Percentiles rank a stretch among this genome's conserved stretches.
phyloP scores from a whole-genome alignment of 2,329 filamentous ascomycete genomes.

The Botrytis pseudocinerea region DNA sequence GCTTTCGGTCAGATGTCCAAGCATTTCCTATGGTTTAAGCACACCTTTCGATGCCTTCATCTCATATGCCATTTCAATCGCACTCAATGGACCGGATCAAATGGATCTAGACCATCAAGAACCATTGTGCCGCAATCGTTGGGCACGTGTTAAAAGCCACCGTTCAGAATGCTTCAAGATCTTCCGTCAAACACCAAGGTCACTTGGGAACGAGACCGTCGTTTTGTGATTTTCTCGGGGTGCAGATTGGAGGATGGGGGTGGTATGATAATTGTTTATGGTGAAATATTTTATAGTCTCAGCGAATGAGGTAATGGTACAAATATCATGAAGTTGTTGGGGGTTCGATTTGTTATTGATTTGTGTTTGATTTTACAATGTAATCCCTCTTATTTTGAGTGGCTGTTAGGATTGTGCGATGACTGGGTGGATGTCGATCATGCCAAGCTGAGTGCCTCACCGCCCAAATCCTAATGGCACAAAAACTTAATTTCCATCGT shows the following conservation, averaged over 20 bases:
- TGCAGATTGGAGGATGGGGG: background rate
- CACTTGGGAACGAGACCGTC: background rate
- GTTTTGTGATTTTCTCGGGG: background rate
- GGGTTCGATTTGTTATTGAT: background rate
- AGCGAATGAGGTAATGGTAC: background rate
- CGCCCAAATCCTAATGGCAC: background rate
- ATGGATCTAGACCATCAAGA: background rate
- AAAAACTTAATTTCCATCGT: slow-evolving; percentile 12
- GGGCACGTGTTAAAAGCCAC: slow-evolving; percentile 13
- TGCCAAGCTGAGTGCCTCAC: background rate
- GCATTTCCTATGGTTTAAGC: background rate
- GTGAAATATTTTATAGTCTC: background rate
- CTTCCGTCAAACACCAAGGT: background rate
- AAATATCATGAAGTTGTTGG: too few species aligned
- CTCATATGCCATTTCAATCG: background rate
- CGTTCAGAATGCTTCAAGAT: slow-evolving; percentile 4
- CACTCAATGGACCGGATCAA: background rate
- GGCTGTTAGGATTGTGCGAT: background rate
- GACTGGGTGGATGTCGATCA: background rate
- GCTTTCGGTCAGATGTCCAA: background rate
- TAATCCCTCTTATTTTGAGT: background rate
- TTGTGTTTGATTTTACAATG: background rate
- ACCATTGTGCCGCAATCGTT: background rate
- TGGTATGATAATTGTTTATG: background rate
- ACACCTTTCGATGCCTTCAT: slow-evolving; percentile 1